Evolutionary conservation across 2,329 filamentous ascomycete species (phyloP).

Genomic region (Fusarium sp.): DNA sequence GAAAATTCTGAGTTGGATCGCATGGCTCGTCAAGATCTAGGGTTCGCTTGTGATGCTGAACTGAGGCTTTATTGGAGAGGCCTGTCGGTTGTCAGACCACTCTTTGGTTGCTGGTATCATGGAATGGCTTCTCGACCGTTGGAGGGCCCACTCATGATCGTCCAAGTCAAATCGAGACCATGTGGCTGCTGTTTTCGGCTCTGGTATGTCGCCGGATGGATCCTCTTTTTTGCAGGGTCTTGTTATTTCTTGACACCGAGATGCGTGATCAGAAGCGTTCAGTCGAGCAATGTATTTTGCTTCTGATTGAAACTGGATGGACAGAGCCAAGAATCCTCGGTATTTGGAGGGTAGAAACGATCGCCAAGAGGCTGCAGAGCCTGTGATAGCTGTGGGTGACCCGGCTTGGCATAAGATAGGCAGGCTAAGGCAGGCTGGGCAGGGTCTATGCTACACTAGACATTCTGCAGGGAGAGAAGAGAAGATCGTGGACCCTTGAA

Average conservation of each 20-base stretch:
- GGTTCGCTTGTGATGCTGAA: neutral
- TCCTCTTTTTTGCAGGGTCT: constrained; percentile 14
- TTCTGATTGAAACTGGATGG: neutral
- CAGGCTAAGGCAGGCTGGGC: neutral
- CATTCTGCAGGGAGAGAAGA: neutral
- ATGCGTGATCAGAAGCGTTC: neutral
- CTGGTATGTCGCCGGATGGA: constrained; percentile 28
- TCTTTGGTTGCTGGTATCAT: neutral
- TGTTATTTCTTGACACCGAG: neutral
- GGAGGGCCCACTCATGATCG: constrained; percentile 15
- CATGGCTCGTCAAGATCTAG: neutral
- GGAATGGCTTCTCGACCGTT: constrained; percentile 36
- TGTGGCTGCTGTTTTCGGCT: constrained; percentile 31
- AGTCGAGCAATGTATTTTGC: neutral
- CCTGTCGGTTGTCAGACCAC: constrained; percentile 13
- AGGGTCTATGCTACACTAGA: neutral
- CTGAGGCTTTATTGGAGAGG: neutral
- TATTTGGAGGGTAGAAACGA: constrained; percentile 7
- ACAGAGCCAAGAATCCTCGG: neutral
- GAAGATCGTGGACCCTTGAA: neutral
- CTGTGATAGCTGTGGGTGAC: constrained; percentile 22
- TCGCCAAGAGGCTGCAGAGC: constrained; percentile 30
- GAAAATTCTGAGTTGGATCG: neutral
- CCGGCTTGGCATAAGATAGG: constrained; percentile 35
- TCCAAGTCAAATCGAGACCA: constrained; percentile 8